Evolutionary conservation across 2,329 filamentous ascomycete genomes (phyloP).

Genomic region (Sporothrix euskadiensis): DNA sequence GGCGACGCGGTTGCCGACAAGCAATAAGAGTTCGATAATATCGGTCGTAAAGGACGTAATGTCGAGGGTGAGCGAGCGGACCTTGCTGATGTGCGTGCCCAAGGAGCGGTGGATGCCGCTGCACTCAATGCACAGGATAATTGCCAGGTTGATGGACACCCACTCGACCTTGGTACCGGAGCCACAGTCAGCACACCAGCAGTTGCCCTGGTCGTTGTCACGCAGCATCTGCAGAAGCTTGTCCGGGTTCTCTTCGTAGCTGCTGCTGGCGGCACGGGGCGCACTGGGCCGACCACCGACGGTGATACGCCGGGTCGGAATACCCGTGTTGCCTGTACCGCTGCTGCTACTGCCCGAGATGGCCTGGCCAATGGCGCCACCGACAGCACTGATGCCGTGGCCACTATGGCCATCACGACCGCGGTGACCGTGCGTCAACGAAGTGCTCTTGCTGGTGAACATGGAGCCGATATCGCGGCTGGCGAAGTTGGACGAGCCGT

Average conservation of each 20-base stretch:
- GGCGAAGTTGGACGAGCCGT: conserved; percentile 56
- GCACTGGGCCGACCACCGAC: conserved; percentile 83
- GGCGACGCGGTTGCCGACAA: conserved; percentile 89
- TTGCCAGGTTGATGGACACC: conserved; percentile 97
- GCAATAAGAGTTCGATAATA: conserved; percentile 88
- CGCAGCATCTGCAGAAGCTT: conserved; percentile 84
- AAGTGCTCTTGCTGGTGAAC: conserved; percentile 86
- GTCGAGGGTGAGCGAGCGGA: conserved; percentile 91
- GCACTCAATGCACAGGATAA: conserved; percentile 96
- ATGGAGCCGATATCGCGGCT: conserved; percentile 89
- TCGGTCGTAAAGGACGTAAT: conserved; percentile 96
- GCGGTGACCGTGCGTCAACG: conserved; percentile 55
- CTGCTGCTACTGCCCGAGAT: conserved; percentile 42
- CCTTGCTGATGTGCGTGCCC: conserved; percentile 96
- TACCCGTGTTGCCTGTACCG: conserved; percentile 45
- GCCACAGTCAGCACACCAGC: conserved; percentile 90
- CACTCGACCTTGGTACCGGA: conserved; percentile 93
- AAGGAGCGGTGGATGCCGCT: conserved; percentile 95
- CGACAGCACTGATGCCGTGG: conserved; percentile 46
- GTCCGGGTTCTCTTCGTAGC: conserved; percentile 78
- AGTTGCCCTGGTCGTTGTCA: conserved; percentile 88
- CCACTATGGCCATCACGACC: conserved; percentile 33
- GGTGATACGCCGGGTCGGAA: conserved; percentile 81
- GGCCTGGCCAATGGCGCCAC: conserved; percentile 43
- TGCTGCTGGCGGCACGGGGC: conserved; percentile 62